Conservation (phyloP, 768 basidiomycete species). For the Trametes cinnabarina region DNA sequence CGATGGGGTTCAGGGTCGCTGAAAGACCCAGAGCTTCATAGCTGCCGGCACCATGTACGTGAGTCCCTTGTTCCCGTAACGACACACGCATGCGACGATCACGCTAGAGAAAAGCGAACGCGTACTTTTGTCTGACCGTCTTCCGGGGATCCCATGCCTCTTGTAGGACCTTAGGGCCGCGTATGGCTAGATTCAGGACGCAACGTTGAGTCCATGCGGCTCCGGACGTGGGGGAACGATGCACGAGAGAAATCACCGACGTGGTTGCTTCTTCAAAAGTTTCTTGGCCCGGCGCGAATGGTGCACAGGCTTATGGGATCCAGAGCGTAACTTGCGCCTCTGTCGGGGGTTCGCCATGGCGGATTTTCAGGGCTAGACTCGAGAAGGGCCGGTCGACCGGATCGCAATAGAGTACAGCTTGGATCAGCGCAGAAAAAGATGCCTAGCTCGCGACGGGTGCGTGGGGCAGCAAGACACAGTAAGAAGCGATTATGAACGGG, state of each 20-base stretch:
- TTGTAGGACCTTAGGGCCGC: conserved; percentile 77
- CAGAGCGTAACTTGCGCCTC: conserved; percentile 79
- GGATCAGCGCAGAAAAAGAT: not conserved
- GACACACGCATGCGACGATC: conserved; percentile 6
- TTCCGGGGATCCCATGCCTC: conserved; percentile 85
- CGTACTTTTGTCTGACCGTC: conserved; percentile 91
- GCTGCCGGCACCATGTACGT: conserved; percentile 39
- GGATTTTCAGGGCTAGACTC: conserved; percentile 4
- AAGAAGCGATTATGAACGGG: not conserved
- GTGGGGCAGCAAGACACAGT: not conserved
- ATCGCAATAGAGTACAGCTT: conserved; percentile 1
- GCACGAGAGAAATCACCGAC: conserved; percentile 41
- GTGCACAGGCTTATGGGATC: conserved; percentile 67
- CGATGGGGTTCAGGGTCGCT: conserved; percentile 62
- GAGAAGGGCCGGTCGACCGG: conserved; percentile 7
- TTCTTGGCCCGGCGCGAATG: conserved; percentile 75
- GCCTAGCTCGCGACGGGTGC: conserved; percentile 1
- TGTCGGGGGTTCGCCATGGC: conserved; percentile 94
- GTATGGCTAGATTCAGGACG: conserved; percentile 52
- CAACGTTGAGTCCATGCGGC: conserved; percentile 19
- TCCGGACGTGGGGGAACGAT: not conserved
- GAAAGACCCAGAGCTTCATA: conserved; percentile 77
- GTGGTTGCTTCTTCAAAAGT: conserved; percentile 74
- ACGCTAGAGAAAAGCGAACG: conserved; percentile 16
- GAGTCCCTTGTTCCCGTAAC: conserved; percentile 11